Evolutionary conservation across 2,329 filamentous ascomycete genomes (phyloP).

Genomic region (Fusarium pininemorale): DNA sequence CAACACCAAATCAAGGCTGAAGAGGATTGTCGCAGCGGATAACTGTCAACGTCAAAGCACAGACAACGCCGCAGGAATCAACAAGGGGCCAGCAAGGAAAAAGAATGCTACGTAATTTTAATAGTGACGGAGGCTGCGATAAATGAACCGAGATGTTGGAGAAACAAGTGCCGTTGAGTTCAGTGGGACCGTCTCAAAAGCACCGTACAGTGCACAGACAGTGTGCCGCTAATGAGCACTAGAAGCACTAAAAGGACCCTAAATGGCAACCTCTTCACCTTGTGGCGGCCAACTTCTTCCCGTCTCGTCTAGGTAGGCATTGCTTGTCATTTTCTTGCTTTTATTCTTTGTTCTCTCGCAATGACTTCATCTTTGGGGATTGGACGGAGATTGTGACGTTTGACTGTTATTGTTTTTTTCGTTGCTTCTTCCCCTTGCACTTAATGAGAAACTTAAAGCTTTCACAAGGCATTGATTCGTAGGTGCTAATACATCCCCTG

Average conservation of each 20-base stretch:
- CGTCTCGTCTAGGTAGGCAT: background rate
- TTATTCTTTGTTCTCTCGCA: background rate
- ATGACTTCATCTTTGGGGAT: slow-evolving; percentile 19
- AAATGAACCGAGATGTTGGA: slow-evolving; percentile 38
- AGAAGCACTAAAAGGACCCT: slow-evolving; percentile 11
- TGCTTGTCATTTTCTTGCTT: background rate
- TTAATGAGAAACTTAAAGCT: background rate
- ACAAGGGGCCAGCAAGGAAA: slow-evolving; percentile 14
- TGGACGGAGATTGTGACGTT: background rate
- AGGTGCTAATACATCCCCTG: slow-evolving; percentile 19
- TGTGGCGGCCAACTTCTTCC: slow-evolving; percentile 14
- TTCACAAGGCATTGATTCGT: slow-evolving; percentile 15
- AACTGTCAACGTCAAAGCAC: background rate
- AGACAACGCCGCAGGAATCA: background rate
- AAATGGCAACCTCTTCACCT: slow-evolving; percentile 7
- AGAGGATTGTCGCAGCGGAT: background rate
- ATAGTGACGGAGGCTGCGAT: slow-evolving; percentile 23
- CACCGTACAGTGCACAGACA: slow-evolving; percentile 30
- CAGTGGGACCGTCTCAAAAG: slow-evolving; percentile 30
- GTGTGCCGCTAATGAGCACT: slow-evolving; percentile 24
- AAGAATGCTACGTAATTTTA: slow-evolving; percentile 37
- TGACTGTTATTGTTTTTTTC: background rate
- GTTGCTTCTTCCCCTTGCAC: background rate
- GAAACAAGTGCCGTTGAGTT: slow-evolving; percentile 37
- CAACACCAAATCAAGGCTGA: background rate